phyloP scores from a whole-genome alignment of 371 early-diverging fungal species.

The Vairimorpha ceranae region DNA sequence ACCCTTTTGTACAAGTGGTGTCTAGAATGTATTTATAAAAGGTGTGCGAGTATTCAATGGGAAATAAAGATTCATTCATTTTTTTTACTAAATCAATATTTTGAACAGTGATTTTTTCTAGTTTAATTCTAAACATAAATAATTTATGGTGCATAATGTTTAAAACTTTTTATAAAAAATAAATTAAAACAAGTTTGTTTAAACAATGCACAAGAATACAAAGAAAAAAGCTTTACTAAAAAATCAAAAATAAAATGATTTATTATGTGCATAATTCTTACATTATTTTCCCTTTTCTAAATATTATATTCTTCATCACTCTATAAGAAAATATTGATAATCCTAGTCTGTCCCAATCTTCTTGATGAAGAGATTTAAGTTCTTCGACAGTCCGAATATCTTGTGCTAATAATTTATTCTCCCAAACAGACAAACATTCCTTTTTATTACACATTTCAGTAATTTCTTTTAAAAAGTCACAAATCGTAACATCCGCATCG shows the following conservation, averaged over 20 bases:
- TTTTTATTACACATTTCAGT: constrained; percentile 30
- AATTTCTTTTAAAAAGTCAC: constrained; percentile 54
- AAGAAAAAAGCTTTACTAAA: too few species aligned
- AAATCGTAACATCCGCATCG: constrained; percentile 43
- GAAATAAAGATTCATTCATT: constrained; percentile 5
- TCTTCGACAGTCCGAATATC: constrained; percentile 62
- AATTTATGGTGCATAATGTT: too few species aligned
- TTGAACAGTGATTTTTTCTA: not conserved
- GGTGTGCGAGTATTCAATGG: not conserved
- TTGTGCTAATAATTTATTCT: constrained; percentile 56
- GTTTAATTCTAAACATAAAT: too few species aligned
- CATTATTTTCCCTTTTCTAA: constrained; percentile 47
- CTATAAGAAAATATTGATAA: constrained; percentile 60
- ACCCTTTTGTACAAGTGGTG: not conserved
- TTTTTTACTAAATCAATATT: constrained; percentile 10
- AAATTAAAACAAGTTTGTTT: too few species aligned
- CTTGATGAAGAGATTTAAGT: constrained; percentile 55
- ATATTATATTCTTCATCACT: constrained; percentile 59
- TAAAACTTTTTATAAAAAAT: too few species aligned
- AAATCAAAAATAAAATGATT: too few species aligned
- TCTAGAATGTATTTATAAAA: not conserved
- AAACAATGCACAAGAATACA: too few species aligned
- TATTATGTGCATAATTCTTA: too few species aligned
- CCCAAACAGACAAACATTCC: constrained; percentile 55
- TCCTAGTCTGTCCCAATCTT: constrained; percentile 61